Percentiles rank a stretch among this genome's conserved stretches.
These are phyloP conservation scores for Beauveria bassiana DNA, from an alignment of 2,329 filamentous ascomycete genomes.

Conservation along the genomic window DNA sequence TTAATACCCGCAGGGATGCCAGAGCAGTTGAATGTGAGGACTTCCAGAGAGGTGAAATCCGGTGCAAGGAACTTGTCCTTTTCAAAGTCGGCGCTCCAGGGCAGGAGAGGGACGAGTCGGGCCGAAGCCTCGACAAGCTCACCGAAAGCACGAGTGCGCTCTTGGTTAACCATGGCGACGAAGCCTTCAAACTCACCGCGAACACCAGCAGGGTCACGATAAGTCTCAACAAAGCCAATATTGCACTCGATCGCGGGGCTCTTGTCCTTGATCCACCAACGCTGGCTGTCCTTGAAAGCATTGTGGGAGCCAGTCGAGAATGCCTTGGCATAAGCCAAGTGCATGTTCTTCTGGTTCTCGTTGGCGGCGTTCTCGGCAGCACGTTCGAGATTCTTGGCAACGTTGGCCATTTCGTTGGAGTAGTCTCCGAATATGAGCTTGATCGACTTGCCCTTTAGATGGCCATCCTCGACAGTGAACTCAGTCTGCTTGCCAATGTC, in stretches of 20 bases:
- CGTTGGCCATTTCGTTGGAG: conserved; percentile 60
- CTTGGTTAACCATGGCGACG: conserved; percentile 78
- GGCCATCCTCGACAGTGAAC: conserved; percentile 52
- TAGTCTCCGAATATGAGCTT: conserved; percentile 71
- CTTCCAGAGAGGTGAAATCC: conserved; percentile 92
- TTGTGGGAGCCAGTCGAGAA: conserved; percentile 68
- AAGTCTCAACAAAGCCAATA: conserved; percentile 79
- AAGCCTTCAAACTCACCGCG: conserved; percentile 83
- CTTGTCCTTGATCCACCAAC: conserved; percentile 77
- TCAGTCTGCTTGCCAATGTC: conserved; percentile 60
- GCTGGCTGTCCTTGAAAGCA: conserved; percentile 72
- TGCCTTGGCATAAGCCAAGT: conserved; percentile 64
- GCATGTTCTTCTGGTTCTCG: conserved; percentile 66
- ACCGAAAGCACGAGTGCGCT: conserved; percentile 81
- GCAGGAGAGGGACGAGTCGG: conserved; percentile 76
- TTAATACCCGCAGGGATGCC: conserved; percentile 64
- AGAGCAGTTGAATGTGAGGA: conserved; percentile 66
- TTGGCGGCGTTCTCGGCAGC: conserved; percentile 65
- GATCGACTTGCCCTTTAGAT: conserved; percentile 58
- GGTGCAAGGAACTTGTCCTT: conserved; percentile 94
- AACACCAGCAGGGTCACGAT: conserved; percentile 73
- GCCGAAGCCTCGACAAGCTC: conserved; percentile 77
- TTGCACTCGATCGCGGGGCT: conserved; percentile 73
- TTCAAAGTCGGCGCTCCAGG: conserved; percentile 84
- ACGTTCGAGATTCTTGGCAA: conserved; percentile 58